Evolutionary conservation across 2,329 filamentous ascomycete species (phyloP).

Genomic region (Aspergillus ibericus): DNA sequence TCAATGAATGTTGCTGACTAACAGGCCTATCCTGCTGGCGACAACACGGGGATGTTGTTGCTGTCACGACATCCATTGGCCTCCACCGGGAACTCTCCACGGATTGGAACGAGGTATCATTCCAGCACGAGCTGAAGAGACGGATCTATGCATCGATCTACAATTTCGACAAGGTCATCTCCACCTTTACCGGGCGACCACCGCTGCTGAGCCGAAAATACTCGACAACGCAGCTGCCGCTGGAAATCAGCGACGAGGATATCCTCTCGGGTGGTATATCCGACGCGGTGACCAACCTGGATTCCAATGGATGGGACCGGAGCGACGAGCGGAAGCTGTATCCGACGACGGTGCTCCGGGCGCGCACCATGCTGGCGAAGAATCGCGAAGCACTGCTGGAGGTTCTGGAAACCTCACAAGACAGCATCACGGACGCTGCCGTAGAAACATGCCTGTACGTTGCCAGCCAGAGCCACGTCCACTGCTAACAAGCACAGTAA

Average conservation of each 20-base stretch:
- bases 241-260: constrained; percentile 5
- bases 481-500: background rate
- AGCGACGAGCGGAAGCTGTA: background rate
- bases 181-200: background rate
- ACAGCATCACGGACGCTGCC: background rate
- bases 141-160: constrained; percentile 6
- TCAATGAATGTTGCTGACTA: background rate
- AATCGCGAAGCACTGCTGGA: constrained; percentile 2
- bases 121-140: constrained; percentile 4
- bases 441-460: background rate
- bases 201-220: constrained; percentile 1
- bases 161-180: constrained; percentile 6
- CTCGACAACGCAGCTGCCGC: background rate
- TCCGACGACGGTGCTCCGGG: background rate
- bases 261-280: background rate
- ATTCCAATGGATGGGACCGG: background rate
- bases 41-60: background rate
- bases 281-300: background rate
- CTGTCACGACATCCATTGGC: background rate
- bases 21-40: constrained; percentile 1
- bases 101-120: background rate
- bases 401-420: background rate
- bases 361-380: background rate
- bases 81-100: background rate
- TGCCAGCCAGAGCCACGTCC: background rate